phyloP scores from a whole-genome alignment of 768 basidiomycete genomes.

The Lactifluus piperatus region DNA sequence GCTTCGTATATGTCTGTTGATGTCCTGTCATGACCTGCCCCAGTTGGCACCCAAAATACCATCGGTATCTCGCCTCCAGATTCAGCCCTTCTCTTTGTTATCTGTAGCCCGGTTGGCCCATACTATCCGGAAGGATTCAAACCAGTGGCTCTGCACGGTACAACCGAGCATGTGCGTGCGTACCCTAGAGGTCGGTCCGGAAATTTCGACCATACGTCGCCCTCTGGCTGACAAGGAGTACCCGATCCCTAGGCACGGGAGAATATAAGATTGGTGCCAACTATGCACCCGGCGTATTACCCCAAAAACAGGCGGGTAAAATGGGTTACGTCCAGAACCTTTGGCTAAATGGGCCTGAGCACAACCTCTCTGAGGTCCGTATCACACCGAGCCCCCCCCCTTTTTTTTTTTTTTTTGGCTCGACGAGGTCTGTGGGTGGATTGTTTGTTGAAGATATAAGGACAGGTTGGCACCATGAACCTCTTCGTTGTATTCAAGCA shows the following conservation, averaged over 20 bases:
- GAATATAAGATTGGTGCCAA: slow-evolving; percentile 55
- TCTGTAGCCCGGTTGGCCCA: slow-evolving; percentile 38
- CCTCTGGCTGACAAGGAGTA: not conserved
- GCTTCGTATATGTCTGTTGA: not conserved
- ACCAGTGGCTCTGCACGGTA: slow-evolving; percentile 50
- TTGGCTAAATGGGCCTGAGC: slow-evolving; percentile 64
- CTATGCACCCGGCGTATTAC: slow-evolving; percentile 51
- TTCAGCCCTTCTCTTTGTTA: slow-evolving; percentile 42
- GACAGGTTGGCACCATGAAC: slow-evolving; percentile 73
- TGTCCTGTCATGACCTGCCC: not conserved
- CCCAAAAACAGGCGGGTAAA: slow-evolving; percentile 55
- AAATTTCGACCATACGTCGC: not conserved
- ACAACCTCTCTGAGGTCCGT: slow-evolving; percentile 42
- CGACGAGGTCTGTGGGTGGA: slow-evolving; percentile 6
- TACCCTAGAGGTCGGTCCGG: slow-evolving; percentile 64
- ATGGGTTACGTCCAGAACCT: slow-evolving; percentile 71
- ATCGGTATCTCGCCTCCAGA: slow-evolving; percentile 42
- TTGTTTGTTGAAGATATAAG: slow-evolving; percentile 28
- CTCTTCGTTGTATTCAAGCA: slow-evolving; percentile 58
- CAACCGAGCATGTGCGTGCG: slow-evolving; percentile 76
- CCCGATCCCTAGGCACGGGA: slow-evolving; percentile 31
- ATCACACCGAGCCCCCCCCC: slow-evolving; percentile 24
- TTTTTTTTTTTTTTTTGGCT: too few species aligned
- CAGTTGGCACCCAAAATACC: slow-evolving; percentile 39
- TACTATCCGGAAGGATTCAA: slow-evolving; percentile 45